These are phyloP conservation scores for Kuraishia molischiana DNA, from an alignment of 805 yeast species.

Conservation along the genomic window DNA sequence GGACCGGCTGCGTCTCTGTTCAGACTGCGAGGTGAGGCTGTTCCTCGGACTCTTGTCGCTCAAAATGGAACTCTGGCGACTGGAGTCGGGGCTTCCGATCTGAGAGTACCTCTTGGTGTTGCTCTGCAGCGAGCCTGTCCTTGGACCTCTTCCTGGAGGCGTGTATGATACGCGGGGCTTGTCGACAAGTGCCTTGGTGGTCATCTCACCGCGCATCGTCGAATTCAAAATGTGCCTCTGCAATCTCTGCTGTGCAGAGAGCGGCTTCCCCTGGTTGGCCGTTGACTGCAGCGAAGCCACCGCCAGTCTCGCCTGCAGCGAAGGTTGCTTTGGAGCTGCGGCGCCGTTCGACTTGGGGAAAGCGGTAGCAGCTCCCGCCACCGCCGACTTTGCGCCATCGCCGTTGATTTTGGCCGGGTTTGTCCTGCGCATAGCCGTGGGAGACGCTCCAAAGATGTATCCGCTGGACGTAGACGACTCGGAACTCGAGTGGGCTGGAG, in stretches of 20 bases:
- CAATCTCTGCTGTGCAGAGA: conserved; percentile 24
- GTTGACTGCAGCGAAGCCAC: conserved; percentile 13
- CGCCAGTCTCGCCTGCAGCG: conserved; percentile 5
- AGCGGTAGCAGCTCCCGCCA: not conserved
- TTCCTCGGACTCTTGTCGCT: conserved; percentile 15
- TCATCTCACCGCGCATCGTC: conserved; percentile 19
- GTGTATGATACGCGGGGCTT: conserved; percentile 11
- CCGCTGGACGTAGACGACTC: not conserved
- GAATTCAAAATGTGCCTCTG: conserved; percentile 24
- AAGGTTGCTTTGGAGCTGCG: not conserved
- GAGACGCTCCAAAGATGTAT: not conserved
- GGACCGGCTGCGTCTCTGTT: conserved; percentile 16
- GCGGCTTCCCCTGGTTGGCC: conserved; percentile 8
- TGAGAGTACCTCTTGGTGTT: not conserved
- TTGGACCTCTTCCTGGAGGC: conserved; percentile 6
- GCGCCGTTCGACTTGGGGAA: conserved; percentile 7
- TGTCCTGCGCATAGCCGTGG: not conserved
- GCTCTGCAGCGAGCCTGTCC: conserved; percentile 1
- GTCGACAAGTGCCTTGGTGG: conserved; percentile 15
- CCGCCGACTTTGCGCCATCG: not conserved
- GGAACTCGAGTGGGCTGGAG: not conserved
- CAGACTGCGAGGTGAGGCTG: conserved; percentile 18
- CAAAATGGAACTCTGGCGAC: conserved; percentile 14
- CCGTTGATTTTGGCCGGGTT: not conserved
- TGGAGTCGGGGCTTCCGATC: conserved; percentile 4